These are phyloP conservation scores for Lipomyces spencermartinsiae DNA, from an alignment of 805 yeast genomes.

Conservation along the genomic window DNA sequence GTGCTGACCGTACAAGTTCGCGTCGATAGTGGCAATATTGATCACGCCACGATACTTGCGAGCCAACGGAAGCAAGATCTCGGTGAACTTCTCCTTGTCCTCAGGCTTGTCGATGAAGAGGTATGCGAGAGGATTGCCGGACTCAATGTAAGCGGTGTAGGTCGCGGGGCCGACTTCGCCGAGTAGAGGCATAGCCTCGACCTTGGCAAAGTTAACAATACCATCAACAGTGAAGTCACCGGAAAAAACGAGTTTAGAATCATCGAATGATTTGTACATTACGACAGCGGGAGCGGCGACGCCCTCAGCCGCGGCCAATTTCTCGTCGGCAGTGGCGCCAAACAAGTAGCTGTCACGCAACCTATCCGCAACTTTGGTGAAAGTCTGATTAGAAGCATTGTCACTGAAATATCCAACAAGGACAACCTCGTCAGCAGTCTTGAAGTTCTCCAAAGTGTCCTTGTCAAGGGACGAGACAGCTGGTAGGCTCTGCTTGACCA, in stretches of 20 bases:
- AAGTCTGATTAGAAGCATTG: slow-evolving; percentile 61
- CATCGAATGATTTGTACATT: slow-evolving; percentile 47
- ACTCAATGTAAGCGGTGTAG: slow-evolving; percentile 72
- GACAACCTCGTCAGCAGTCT: slow-evolving; percentile 50
- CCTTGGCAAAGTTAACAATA: slow-evolving; percentile 57
- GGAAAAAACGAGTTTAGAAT: slow-evolving; percentile 44
- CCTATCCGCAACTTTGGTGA: slow-evolving; percentile 63
- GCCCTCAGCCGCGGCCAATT: slow-evolving; percentile 51
- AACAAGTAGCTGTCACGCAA: slow-evolving; percentile 71
- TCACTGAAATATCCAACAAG: slow-evolving; percentile 63
- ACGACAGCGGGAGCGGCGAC: slow-evolving; percentile 57
- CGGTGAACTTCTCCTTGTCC: slow-evolving; percentile 63
- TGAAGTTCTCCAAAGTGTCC: slow-evolving; percentile 58
- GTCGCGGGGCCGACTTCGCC: slow-evolving; percentile 87
- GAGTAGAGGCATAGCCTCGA: slow-evolving; percentile 78
- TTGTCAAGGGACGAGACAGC: slow-evolving; percentile 62
- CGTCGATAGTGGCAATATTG: slow-evolving; percentile 89
- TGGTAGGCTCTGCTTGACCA: slow-evolving; percentile 84
- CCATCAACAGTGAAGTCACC: slow-evolving; percentile 46
- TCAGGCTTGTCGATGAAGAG: slow-evolving; percentile 77
- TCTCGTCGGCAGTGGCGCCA: slow-evolving; percentile 54
- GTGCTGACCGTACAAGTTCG: slow-evolving; percentile 78
- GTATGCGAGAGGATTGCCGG: slow-evolving; percentile 83
- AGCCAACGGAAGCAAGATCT: slow-evolving; percentile 66
- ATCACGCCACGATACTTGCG: slow-evolving; percentile 77